Evolutionary conservation across 2,329 filamentous ascomycete species (phyloP).

Genomic region (Claviceps sp.): DNA sequence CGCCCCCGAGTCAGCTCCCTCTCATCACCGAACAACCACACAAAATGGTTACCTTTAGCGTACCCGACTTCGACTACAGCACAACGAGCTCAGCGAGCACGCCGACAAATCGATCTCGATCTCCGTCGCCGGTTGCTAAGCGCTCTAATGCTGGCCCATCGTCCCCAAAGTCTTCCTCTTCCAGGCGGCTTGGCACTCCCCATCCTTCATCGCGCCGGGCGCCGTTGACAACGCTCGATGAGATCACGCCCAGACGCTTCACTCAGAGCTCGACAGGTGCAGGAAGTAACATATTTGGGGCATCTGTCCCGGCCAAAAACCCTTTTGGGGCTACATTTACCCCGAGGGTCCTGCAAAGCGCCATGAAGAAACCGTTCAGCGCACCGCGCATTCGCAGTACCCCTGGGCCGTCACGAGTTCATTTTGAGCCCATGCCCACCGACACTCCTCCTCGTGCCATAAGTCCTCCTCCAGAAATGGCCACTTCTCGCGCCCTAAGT

Average conservation of each 20-base stretch:
- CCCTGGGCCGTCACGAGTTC: constrained; percentile 28
- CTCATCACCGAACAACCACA: background rate
- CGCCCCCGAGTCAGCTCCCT: background rate
- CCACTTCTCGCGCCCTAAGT: constrained; percentile 31
- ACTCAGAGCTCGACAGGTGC: constrained; percentile 22
- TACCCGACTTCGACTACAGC: constrained; percentile 21
- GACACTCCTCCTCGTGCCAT: constrained; percentile 32
- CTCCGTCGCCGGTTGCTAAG: constrained; percentile 30
- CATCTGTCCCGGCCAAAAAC: constrained; percentile 23
- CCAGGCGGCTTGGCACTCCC: constrained; percentile 25
- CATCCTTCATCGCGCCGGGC: constrained; percentile 24
- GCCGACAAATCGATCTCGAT: constrained; percentile 20
- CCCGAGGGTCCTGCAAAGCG: constrained; percentile 29
- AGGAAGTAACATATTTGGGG: constrained; percentile 28
- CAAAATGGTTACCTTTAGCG: constrained; percentile 25
- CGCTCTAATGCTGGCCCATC: constrained; percentile 26
- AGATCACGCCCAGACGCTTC: constrained; percentile 21
- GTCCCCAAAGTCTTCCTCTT: constrained; percentile 14
- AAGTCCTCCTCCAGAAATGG: constrained; percentile 6
- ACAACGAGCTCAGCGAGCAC: constrained; percentile 19
- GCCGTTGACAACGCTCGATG: constrained; percentile 22
- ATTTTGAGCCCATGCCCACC: constrained; percentile 32
- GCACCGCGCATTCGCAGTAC: constrained; percentile 25
- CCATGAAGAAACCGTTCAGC: constrained; percentile 32
- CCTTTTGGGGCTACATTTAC: constrained; percentile 26